A percentile compares a stretch with the other conserved stretches of the same genome.
phyloP scores from a whole-genome alignment of 768 basidiomycete genomes.

The Naganishia antarctica region DNA sequence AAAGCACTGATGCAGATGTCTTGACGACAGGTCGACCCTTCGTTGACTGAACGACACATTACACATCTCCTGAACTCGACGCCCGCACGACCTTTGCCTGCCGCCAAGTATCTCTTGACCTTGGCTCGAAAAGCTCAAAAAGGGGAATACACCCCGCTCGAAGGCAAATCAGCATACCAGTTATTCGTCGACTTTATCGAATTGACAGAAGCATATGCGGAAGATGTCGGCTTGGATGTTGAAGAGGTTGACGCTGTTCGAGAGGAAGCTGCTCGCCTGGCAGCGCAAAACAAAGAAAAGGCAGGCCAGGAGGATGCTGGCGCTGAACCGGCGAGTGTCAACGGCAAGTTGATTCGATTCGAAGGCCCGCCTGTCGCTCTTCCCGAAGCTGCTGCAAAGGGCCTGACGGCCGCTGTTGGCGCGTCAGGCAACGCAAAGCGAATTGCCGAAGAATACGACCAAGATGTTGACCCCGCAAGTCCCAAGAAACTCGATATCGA shows the following conservation, averaged over 20 bases:
- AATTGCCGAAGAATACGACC: constrained; percentile 55
- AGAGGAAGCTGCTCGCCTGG: constrained; percentile 47
- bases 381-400: constrained; percentile 48
- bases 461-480: constrained; percentile 76
- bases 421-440: constrained; percentile 20
- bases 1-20: not conserved
- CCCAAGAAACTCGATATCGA: constrained; percentile 76
- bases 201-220: constrained; percentile 79
- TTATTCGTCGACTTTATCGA: constrained; percentile 87
- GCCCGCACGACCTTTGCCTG: constrained; percentile 78
- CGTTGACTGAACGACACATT: constrained; percentile 51
- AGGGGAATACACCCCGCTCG: constrained; percentile 77
- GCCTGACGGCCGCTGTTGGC: constrained; percentile 46
- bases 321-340: constrained; percentile 53
- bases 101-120: constrained; percentile 80
- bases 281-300: constrained; percentile 47
- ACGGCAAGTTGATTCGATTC: constrained; percentile 66
- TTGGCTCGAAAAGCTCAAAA: constrained; percentile 76
- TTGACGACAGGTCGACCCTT: constrained; percentile 47
- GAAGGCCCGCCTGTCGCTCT: constrained; percentile 62
- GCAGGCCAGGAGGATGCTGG: constrained; percentile 43
- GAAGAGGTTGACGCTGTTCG: constrained; percentile 54
- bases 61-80: constrained; percentile 56
- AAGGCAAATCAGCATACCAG: constrained; percentile 93
- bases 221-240: constrained; percentile 84